A percentile compares a stretch with the other conserved stretches of the same genome.
These are phyloP conservation scores for Boletus rubescentipes DNA, from an alignment of 768 basidiomycete species.

Conservation along the genomic window DNA sequence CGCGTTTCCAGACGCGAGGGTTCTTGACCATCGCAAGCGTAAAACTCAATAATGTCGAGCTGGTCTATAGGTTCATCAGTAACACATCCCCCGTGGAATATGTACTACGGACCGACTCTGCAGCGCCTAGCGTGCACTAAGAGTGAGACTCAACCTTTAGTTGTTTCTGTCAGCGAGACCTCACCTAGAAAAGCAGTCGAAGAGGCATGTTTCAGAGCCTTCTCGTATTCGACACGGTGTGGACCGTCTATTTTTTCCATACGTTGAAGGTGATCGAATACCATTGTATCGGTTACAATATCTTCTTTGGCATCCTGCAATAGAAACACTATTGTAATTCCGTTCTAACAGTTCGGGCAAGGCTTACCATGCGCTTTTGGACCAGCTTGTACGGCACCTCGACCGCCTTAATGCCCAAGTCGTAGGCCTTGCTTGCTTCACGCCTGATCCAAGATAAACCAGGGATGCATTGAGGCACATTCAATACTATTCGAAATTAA, in stretches of 20 bases:
- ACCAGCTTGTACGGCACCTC: not conserved
- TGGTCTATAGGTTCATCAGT: not conserved
- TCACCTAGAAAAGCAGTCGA: not conserved
- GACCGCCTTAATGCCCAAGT: not conserved
- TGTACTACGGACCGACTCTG: not conserved
- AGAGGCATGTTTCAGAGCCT: not conserved
- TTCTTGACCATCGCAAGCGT: conserved; percentile 12
- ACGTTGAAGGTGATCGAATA: not conserved
- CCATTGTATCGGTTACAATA: not conserved
- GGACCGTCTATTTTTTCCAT: not conserved
- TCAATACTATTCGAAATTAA: not conserved
- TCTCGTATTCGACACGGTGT: not conserved
- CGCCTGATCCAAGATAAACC: conserved; percentile 35
- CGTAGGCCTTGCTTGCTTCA: conserved; percentile 18
- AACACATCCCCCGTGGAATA: not conserved
- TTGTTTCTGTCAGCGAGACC: not conserved
- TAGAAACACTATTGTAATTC: not conserved
- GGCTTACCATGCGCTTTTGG: not conserved
- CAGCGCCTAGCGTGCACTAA: not conserved
- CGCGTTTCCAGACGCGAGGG: conserved; percentile 3
- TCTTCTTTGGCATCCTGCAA: not conserved
- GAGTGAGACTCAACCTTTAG: not conserved
- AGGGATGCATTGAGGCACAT: conserved; percentile 34
- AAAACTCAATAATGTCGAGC: not conserved
- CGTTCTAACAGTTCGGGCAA: not conserved